Evolutionary conservation across 352 stramenopile species (phyloP).

Genomic region (Phytophthora pseudosyringae): DNA sequence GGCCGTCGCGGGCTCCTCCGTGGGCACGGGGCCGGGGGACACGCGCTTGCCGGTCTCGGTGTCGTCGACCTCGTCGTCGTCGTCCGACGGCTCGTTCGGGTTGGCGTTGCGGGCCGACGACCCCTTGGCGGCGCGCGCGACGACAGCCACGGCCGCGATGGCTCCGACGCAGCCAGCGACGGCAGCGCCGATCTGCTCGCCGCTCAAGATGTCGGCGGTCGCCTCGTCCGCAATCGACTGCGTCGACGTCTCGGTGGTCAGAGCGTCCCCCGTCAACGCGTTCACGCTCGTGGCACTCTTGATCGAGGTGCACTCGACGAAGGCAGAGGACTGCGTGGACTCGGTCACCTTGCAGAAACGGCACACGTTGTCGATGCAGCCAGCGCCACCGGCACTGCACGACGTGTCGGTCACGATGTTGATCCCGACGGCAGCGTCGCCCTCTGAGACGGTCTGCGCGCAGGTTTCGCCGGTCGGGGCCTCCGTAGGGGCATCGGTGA

Average conservation of each 20-base stretch:
- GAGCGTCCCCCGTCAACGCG: constrained; percentile 3
- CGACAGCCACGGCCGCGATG: constrained; percentile 35
- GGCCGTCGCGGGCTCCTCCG: constrained; percentile 13
- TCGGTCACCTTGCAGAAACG: constrained; percentile 50
- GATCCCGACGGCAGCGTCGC: constrained; percentile 45
- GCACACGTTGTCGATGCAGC: constrained; percentile 50
- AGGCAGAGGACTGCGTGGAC: constrained; percentile 26
- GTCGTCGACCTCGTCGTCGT: constrained; percentile 28
- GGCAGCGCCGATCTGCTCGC: constrained; percentile 10
- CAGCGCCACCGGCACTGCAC: constrained; percentile 41
- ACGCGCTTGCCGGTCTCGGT: constrained; percentile 26
- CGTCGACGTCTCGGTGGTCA: constrained; percentile 2
- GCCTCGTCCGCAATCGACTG: constrained; percentile 6
- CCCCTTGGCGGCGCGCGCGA: constrained; percentile 39
- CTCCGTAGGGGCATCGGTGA: constrained; percentile 15
- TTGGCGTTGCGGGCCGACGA: constrained; percentile 9
- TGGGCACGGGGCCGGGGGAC: constrained; percentile 22
- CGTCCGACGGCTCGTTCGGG: constrained; percentile 17
- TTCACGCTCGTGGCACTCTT: constrained; percentile 1
- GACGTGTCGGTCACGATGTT: constrained; percentile 42
- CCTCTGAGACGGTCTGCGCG: constrained; percentile 21
- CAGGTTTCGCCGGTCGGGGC: constrained; percentile 17
- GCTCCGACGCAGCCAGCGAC: constrained; percentile 33
- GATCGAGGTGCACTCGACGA: constrained; percentile 31
- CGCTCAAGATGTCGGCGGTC: constrained; percentile 3